Evolutionary conservation across 2,329 filamentous ascomycete species (phyloP), one percentile per base, ranked within the genome.

Genomic region (Aspergillus calidoustus): DNA sequence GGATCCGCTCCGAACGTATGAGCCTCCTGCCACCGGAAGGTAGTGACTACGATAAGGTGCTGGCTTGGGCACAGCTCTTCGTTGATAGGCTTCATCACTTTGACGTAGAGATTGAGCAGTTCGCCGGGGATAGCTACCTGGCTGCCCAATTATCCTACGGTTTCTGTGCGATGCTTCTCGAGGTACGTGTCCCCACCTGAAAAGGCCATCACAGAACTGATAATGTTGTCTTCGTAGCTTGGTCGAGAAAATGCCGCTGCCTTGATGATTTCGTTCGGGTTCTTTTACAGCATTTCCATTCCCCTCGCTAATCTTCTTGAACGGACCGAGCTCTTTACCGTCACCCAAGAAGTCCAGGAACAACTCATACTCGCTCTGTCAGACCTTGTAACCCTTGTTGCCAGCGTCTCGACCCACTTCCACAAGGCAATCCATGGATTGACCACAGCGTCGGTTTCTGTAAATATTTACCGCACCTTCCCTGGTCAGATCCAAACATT

Each of bases 81-180:
- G 67, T 77, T 17, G 76, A 77, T 38, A 64, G 76, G 7, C 57
- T 80, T 23, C 72, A 79, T 57, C 72, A 71, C 2, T 79, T 79
- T 47, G 75, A 79, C 51, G 34, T 67, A 9, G 73, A 69, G 6
- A 76, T 79, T 50, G 70, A 74, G 30, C 64, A 71, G 17, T 79
- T 80, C 52, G 76, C 72, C 1, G 73, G 72, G 0, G 76, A 77
- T 53, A 77, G 74, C 62, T 70, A 73, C 34, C 59, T 76, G 4
- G 83, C 82, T 15, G 79, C 82, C 7, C 74, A 81, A 30, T 69
- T 84, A n/a, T 81, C 80, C 3, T 84, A 83, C 66, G 81, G 79
- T 4, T 78, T 82, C 66, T 82, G 80, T 31, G 76, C 75, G 7
- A 72, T 81, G 46, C 74, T 85, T 5, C 75, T 86, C 7, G 79